A percentile compares a stretch with the other conserved stretches of the same genome.
Evolutionary conservation across 441 rosid species (phyloP).

Genomic region (Arabidopsis hybrid): DNA sequence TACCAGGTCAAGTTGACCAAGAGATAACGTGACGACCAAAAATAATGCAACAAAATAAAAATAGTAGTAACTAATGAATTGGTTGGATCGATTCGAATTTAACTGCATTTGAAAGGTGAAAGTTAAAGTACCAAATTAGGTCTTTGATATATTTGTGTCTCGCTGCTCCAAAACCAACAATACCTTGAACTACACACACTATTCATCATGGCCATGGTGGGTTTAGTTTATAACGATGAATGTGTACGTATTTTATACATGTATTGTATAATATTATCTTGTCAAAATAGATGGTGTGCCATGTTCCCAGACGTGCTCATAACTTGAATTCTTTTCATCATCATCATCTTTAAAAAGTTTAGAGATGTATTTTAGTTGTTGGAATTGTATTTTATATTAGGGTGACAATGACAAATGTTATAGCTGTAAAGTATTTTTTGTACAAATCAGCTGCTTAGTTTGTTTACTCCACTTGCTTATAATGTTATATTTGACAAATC

Average conservation of each 20-base stretch:
- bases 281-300: no score
- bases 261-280: no score
- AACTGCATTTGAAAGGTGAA: neutral
- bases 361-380: slow-evolving; percentile 9
- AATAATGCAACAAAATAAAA: neutral
- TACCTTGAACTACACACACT: no score
- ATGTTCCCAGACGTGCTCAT: no score
- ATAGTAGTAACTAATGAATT: neutral
- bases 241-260: no score
- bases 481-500: slow-evolving; percentile 22
- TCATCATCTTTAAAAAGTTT: neutral
- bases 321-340: neutral
- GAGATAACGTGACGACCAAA: slow-evolving; percentile 29
- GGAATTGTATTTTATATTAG: neutral
- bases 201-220: no score
- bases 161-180: neutral
- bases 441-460: neutral
- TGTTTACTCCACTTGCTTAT: slow-evolving; percentile 24
- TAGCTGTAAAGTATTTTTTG: slow-evolving; percentile 4
- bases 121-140: neutral
- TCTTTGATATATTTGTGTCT: neutral
- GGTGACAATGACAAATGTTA: slow-evolving; percentile 22
- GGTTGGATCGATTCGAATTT: neutral
- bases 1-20: slow-evolving; percentile 26
- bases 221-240: no score